Evolutionary conservation across 176 grass and related monocot genomes (phyloP).

Genomic region (Typha latifolia): DNA sequence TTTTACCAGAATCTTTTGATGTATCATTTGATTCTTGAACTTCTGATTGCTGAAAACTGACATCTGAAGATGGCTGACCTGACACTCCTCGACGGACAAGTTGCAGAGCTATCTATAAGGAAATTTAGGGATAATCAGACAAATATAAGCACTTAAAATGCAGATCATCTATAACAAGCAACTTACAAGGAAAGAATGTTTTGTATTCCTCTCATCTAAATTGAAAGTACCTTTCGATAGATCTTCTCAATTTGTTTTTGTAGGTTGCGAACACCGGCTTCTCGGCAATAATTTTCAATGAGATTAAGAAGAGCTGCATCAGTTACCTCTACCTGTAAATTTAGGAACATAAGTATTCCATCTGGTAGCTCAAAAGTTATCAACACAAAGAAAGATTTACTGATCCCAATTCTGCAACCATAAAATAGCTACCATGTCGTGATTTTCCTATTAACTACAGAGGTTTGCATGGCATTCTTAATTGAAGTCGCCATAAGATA

Average conservation of each 20-base stretch:
- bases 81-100: slow-evolving; percentile 69
- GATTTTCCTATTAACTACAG: no score
- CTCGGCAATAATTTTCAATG: slow-evolving; percentile 92
- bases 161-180: neutral
- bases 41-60: slow-evolving; percentile 12
- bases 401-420: no score
- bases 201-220: neutral
- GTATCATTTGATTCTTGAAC: no score
- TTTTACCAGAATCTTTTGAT: slow-evolving; percentile 21
- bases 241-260: slow-evolving; percentile 99
- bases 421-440: no score
- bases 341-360: slow-evolving; percentile 3
- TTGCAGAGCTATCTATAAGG: slow-evolving; percentile 65
- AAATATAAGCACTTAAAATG: slow-evolving; percentile 12
- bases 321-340: slow-evolving; percentile 84
- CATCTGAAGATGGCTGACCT: slow-evolving; percentile 35
- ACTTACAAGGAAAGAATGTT: neutral
- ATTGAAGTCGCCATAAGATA: no score
- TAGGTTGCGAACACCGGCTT: slow-evolving; percentile 98
- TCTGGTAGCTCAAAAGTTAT: no score
- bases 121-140: slow-evolving; percentile 13
- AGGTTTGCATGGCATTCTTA: no score
- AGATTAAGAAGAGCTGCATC: slow-evolving; percentile 89
- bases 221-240: slow-evolving; percentile 78
- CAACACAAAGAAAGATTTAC: no score